phyloP scores from a whole-genome alignment of 78 protist species.

The Tieghemostelium lacteum region DNA sequence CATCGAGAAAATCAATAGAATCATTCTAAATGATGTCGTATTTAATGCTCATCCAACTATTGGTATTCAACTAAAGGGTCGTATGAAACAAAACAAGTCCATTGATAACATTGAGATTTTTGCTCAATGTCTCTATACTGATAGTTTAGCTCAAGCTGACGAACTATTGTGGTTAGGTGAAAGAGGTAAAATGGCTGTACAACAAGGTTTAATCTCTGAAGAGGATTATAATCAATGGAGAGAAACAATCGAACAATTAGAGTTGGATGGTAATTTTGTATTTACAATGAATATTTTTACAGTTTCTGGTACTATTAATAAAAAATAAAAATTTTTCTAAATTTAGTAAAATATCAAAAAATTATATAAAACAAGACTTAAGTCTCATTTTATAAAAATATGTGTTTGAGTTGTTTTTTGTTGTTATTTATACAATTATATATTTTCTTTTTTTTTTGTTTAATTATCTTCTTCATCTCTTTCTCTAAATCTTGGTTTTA shows the following conservation, averaged over 20 bases:
- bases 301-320: slow-evolving; percentile 50
- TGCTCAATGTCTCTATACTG: slow-evolving; percentile 69
- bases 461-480: background rate
- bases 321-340: background rate
- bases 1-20: slow-evolving; percentile 32
- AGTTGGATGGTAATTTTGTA: slow-evolving; percentile 60
- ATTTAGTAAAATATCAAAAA: too few relatives aligned
- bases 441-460: background rate
- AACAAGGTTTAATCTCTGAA: slow-evolving; percentile 41
- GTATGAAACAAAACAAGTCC: slow-evolving; percentile 10
- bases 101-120: slow-evolving; percentile 44
- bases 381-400: too few relatives aligned
- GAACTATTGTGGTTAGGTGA: slow-evolving; percentile 72
- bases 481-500: background rate
- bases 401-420: too few relatives aligned
- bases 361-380: too few relatives aligned
- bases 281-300: slow-evolving; percentile 70
- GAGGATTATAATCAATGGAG: slow-evolving; percentile 65
- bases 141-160: slow-evolving; percentile 46
- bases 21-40: slow-evolving; percentile 31
- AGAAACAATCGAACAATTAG: slow-evolving; percentile 45
- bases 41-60: slow-evolving; percentile 50
- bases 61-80: slow-evolving; percentile 27
- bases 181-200: slow-evolving; percentile 68
- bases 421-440: too few relatives aligned